Conservation (phyloP, 2,329 filamentous ascomycete species). For the Paradendryphiella salina region DNA sequence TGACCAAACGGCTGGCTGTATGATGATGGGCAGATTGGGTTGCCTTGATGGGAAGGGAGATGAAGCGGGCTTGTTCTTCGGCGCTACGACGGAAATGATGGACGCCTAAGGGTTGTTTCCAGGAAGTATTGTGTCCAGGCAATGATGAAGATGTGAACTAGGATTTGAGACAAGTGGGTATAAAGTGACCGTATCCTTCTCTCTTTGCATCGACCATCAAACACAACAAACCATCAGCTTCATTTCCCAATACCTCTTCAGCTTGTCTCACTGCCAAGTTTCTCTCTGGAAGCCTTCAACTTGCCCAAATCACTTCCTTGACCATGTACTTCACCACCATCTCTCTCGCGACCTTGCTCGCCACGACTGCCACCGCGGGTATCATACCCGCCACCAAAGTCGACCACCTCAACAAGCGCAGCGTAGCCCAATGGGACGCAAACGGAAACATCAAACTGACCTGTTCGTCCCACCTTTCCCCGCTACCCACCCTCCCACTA, state of each 20-base stretch:
- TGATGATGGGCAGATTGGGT: not conserved
- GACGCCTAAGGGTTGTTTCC: not conserved
- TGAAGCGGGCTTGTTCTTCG: not conserved
- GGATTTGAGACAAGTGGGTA: not conserved
- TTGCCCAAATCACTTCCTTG: not conserved
- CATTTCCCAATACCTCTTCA: not conserved
- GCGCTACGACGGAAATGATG: not conserved
- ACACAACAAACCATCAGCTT: not conserved
- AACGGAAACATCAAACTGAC: conserved; percentile 18
- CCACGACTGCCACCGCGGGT: conserved; percentile 9
- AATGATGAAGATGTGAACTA: not conserved
- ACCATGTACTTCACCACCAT: conserved; percentile 11
- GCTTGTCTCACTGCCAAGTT: not conserved
- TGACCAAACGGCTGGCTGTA: not conserved
- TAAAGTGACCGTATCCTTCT: not conserved
- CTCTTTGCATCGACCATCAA: not conserved
- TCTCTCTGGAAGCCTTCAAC: not conserved
- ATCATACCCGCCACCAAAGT: conserved; percentile 7
- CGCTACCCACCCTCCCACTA: not conserved
- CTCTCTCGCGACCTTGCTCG: conserved; percentile 8
- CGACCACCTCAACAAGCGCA: conserved; percentile 8
- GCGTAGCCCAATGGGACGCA: conserved; percentile 9
- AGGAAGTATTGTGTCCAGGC: no score
- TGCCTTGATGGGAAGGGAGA: not conserved
- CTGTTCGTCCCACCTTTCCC: conserved; percentile 2